Base-by-base conservation (phyloP, 2,329 filamentous ascomycete genomes). In the Podosphaera xanthii region DNA sequence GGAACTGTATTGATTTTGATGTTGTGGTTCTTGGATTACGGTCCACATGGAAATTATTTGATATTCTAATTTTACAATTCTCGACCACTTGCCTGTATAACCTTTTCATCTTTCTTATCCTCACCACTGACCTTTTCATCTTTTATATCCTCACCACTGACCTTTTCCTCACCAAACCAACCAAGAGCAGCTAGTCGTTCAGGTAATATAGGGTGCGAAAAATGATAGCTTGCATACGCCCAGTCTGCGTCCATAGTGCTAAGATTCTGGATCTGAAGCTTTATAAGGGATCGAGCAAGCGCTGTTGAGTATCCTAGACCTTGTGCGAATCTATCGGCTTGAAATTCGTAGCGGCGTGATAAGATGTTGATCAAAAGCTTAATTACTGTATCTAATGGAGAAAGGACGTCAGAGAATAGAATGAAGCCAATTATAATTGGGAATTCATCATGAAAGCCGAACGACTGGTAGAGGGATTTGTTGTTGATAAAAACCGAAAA, bases 401-500 rank as follows among this genome's bases (percentile, higher is more conserved):
- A 83, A 58, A 98, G 77, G n/a, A 92, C 88, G 71, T 96, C 91
- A 36, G 90, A 96, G 78, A 98, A 98, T 58, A 98, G 80, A 66
- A 97, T 83, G 75, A 98, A 97, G 10, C 92, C 92, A 68, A 98
- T 88, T 70, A 98, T 90, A 70, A 95, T 95, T 59, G 92, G 92
- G 68, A 84, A 82, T 67, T 91, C 78, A 50, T 77, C 79, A 69
- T 80, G 71, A 74, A 98, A 98, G 49, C 92, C 94, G 69, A 98
- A 98, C 60, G 88, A 83, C 61, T 84, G 76, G 73, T 95, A 98
- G 31, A 98, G 76, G 10, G 88, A 95, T 66, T 77, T 76, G 76
- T 98, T 98, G 78, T 94, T 88, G 75, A 98, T 86, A 73, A 98
- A 98, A 67, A 92, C 86, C 38, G 90, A 95, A 78, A 98, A 98